Conservation (phyloP, 768 basidiomycete genomes). For the Rhodosporidiobolus sp. region DNA sequence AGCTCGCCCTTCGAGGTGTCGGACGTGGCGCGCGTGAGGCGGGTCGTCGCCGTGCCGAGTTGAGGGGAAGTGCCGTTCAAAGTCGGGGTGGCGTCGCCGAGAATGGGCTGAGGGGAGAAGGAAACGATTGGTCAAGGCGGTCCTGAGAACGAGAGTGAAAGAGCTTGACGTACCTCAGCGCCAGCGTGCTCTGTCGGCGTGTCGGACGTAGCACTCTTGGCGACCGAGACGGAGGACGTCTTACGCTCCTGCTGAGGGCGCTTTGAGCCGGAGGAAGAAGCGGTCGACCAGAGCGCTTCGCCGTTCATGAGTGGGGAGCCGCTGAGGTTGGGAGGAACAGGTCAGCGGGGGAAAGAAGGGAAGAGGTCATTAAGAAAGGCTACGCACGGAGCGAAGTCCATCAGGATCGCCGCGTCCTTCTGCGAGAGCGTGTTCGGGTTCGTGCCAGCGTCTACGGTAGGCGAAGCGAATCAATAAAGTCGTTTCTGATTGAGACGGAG, state of each 20-base stretch:
- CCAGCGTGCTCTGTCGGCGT: slow-evolving; percentile 11
- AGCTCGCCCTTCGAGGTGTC: slow-evolving; percentile 49
- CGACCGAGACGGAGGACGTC: not conserved
- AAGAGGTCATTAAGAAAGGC: not conserved
- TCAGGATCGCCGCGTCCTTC: slow-evolving; percentile 46
- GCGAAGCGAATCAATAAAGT: slow-evolving; percentile 55
- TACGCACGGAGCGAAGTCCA: slow-evolving; percentile 47
- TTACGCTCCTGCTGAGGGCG: not conserved
- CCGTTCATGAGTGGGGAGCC: slow-evolving; percentile 31
- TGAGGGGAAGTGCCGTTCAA: not conserved
- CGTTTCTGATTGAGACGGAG: slow-evolving; percentile 69
- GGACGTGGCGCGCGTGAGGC: slow-evolving; percentile 1
- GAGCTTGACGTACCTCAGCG: not conserved
- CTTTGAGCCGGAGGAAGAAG: not conserved
- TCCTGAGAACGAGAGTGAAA: not conserved
- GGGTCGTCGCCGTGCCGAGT: not conserved
- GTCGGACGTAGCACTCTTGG: slow-evolving; percentile 3
- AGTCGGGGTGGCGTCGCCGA: not conserved
- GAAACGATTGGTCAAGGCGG: not conserved
- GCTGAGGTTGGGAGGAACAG: not conserved
- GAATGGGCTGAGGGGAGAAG: not conserved
- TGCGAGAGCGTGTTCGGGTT: slow-evolving; percentile 48
- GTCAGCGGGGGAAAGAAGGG: slow-evolving; percentile 54
- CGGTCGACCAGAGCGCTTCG: slow-evolving; percentile 13
- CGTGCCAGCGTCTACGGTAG: slow-evolving; percentile 48